phyloP scores from a whole-genome alignment of 2,329 filamentous ascomycete species.

The Tricladium varicosporioides region DNA sequence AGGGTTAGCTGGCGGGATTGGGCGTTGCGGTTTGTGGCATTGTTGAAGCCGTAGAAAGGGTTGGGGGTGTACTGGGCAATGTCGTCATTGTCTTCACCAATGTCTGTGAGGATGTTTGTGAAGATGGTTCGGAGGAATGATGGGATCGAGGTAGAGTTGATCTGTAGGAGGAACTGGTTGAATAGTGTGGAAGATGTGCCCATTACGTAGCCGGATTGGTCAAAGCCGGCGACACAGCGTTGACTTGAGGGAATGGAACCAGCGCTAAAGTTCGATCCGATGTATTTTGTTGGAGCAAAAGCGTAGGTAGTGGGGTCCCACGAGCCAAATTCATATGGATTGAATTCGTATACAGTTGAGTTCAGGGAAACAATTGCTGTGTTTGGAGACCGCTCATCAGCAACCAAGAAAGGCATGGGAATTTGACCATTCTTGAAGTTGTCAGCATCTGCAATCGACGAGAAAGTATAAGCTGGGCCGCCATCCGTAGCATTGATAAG shows the following conservation, averaged over 20 bases:
- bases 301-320: slow-evolving; percentile 71
- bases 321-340: slow-evolving; percentile 75
- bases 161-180: slow-evolving; percentile 69
- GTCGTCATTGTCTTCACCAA: slow-evolving; percentile 64
- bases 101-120: slow-evolving; percentile 48
- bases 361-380: slow-evolving; percentile 64
- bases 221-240: slow-evolving; percentile 73
- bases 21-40: slow-evolving; percentile 56
- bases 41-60: slow-evolving; percentile 68
- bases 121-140: slow-evolving; percentile 49
- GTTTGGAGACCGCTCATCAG: slow-evolving; percentile 64
- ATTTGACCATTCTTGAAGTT: slow-evolving; percentile 62
- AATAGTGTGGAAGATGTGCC: slow-evolving; percentile 84
- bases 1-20: slow-evolving; percentile 57
- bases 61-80: slow-evolving; percentile 75
- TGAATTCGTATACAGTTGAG: slow-evolving; percentile 75
- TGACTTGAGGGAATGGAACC: slow-evolving; percentile 56
- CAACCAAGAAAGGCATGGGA: slow-evolving; percentile 72
- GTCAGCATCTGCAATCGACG: slow-evolving; percentile 65
- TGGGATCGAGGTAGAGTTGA: slow-evolving; percentile 52
- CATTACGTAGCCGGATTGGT: slow-evolving; percentile 81
- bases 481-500: slow-evolving; percentile 74
- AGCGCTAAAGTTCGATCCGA: slow-evolving; percentile 69
- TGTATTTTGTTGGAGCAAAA: slow-evolving; percentile 67
- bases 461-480: slow-evolving; percentile 77